These are phyloP conservation scores for Dothistroma pini DNA, from an alignment of 2,329 filamentous ascomycete species.

Conservation along the genomic window DNA sequence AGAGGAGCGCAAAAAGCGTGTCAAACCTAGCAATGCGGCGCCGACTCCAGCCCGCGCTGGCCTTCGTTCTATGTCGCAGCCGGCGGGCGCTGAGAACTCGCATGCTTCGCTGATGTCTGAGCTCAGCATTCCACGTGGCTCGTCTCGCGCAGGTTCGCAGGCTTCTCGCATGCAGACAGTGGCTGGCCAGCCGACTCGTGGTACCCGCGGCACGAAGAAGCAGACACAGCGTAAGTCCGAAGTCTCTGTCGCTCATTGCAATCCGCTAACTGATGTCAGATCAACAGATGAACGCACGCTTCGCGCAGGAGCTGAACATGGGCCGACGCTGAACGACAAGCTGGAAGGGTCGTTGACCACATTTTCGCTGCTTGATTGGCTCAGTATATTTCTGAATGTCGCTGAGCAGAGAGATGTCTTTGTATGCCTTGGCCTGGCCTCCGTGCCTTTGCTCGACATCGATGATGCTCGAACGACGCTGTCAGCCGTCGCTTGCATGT, in stretches of 20 bases:
- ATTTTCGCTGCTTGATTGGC: background rate
- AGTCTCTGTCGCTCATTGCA: background rate
- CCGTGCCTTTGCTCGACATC: background rate
- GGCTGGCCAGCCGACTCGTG: constrained; percentile 13
- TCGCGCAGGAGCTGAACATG: constrained; percentile 25
- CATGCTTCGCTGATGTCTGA: constrained; percentile 1
- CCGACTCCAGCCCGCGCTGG: background rate
- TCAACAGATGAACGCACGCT: constrained; percentile 24
- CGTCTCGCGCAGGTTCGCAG: background rate
- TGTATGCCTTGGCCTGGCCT: background rate
- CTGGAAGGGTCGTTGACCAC: background rate
- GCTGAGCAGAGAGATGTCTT: constrained; percentile 2
- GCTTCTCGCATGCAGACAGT: constrained; percentile 17
- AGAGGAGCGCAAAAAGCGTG: constrained; percentile 22
- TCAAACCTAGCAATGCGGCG: background rate
- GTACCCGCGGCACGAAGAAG: constrained; percentile 15
- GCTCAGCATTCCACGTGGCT: background rate
- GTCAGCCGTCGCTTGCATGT: background rate
- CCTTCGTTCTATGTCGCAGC: background rate
- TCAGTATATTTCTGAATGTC: background rate
- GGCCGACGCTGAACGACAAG: constrained; percentile 1
- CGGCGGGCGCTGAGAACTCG: background rate
- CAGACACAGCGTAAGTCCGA: constrained; percentile 20
- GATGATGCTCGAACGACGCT: background rate
- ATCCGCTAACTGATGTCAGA: constrained; percentile 13